Base-by-base conservation (phyloP, 176 grass and related monocot genomes). In the Puccinellia tenuiflora region DNA sequence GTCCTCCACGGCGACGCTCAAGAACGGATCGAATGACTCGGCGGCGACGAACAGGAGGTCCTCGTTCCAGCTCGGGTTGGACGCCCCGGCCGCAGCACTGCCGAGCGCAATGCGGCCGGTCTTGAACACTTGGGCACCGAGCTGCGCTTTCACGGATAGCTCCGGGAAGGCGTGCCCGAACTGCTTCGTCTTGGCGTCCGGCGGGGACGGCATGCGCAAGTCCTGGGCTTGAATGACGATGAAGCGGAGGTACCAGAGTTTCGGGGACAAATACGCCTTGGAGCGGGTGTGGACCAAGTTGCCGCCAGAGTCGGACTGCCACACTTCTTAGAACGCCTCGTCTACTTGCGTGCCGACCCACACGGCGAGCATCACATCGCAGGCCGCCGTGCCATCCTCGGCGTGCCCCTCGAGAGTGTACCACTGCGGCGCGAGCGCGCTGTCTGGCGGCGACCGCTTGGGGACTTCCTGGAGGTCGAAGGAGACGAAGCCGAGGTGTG, bases 51-150 rank as follows among this genome's bases (percentile, higher is more conserved):
- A 99, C 37, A 99, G 66, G 57, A 99, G 80, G 64, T 99, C 96
- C 84, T 99, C 96, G 77, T 99, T 96, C 96, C 96, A 99, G 82
- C 87, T 92, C 2, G 96, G 96, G 68, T 99, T 99, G 81, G 92
- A 89, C 43, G 69, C 84, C 73, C 88, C 90, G 45, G 88, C 54
- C 17, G 91, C 89, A 0, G 89, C 89, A 55, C 89, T 91, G 52
- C 89, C 83, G 22, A 95, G 88, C 52, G 90, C 80, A 14, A 90
- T 83, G 45, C 96, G 89, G 39, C 85, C 75, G 18, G 96, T 99
- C 79, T 95, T 93, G 91, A 99, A 99, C 81, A 93, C 89, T 65
- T 99, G 96, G 1, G 54, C 77, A 13, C 96, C 89, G 5, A 99
- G 96, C 90, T 99, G 96, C 25, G 85, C 96, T 77, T 89, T 96